Evolutionary conservation across 805 yeast species (phyloP).

Genomic region (Yamadazyma olivae): DNA sequence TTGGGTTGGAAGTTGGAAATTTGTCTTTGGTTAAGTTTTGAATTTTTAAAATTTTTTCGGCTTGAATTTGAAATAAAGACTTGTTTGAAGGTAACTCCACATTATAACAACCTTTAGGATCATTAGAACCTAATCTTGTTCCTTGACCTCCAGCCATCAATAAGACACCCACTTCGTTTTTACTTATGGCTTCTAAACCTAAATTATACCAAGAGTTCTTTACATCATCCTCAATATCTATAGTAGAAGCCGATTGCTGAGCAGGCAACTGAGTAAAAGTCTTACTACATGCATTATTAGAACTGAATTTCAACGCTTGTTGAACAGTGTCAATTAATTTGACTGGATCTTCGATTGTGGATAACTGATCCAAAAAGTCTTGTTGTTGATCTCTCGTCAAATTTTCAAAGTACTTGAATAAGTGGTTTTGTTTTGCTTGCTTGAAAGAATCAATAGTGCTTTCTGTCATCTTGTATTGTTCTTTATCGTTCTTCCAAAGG

Average conservation of each 20-base stretch:
- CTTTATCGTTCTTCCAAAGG: not conserved
- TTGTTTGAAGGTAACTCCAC: constrained; percentile 81
- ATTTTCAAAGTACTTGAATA: constrained; percentile 46
- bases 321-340: constrained; percentile 39
- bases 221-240: constrained; percentile 36
- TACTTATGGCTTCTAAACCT: constrained; percentile 69
- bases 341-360: constrained; percentile 40
- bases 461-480: constrained; percentile 16
- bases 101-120: constrained; percentile 93
- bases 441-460: constrained; percentile 28
- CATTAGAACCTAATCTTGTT: constrained; percentile 83
- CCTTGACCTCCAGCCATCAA: constrained; percentile 99
- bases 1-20: constrained; percentile 22
- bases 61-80: constrained; percentile 88
- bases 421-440: constrained; percentile 51
- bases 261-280: constrained; percentile 50
- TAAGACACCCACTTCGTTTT: constrained; percentile 80
- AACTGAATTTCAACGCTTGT: constrained; percentile 44
- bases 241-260: constrained; percentile 43
- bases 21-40: constrained; percentile 49
- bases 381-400: constrained; percentile 34
- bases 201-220: constrained; percentile 37
- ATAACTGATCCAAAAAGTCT: constrained; percentile 38
- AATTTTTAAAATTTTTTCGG: constrained; percentile 71
- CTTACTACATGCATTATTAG: constrained; percentile 16